Conservation (phyloP, 352 stramenopile genomes). For the Globisporangium yorkense region DNA sequence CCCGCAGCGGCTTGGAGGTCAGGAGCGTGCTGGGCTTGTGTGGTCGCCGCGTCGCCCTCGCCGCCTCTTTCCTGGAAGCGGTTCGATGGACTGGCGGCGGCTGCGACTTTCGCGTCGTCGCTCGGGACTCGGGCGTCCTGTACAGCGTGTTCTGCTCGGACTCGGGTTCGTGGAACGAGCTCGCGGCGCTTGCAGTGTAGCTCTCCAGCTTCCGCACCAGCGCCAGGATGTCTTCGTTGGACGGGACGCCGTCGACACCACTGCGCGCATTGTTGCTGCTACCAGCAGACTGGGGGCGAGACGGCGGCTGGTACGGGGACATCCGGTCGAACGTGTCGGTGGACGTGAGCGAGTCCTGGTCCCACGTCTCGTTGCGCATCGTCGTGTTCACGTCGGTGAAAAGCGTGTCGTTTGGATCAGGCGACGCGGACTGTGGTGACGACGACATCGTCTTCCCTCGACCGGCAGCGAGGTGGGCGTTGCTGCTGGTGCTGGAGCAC, state of each 20-base stretch:
- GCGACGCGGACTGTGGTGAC: conserved; percentile 7
- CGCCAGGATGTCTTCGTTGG: conserved; percentile 14
- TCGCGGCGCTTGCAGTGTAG: not conserved
- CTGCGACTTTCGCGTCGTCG: not conserved
- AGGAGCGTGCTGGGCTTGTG: conserved; percentile 3
- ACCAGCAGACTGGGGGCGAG: not conserved
- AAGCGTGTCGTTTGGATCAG: conserved; percentile 15
- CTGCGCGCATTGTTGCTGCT: not conserved
- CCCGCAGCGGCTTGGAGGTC: conserved; percentile 3
- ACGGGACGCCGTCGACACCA: not conserved
- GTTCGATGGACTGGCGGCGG: conserved; percentile 5
- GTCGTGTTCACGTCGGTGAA: conserved; percentile 36
- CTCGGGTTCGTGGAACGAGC: conserved; percentile 2
- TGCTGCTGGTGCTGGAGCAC: conserved; percentile 5
- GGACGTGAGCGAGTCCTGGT: conserved; percentile 29
- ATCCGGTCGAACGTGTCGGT: conserved; percentile 24
- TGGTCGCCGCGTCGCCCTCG: not conserved
- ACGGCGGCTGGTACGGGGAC: conserved; percentile 4
- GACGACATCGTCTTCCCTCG: conserved; percentile 21
- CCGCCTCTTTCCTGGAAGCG: not conserved
- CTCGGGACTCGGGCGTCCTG: conserved; percentile 7
- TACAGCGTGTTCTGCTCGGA: conserved; percentile 7
- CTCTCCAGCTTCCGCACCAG: conserved; percentile 16
- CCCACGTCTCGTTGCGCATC: conserved; percentile 27
- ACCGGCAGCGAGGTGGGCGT: conserved; percentile 1